These are phyloP conservation scores for Primulina tabacum DNA, from an alignment of 257 asterid genomes.

Conservation along the genomic window DNA sequence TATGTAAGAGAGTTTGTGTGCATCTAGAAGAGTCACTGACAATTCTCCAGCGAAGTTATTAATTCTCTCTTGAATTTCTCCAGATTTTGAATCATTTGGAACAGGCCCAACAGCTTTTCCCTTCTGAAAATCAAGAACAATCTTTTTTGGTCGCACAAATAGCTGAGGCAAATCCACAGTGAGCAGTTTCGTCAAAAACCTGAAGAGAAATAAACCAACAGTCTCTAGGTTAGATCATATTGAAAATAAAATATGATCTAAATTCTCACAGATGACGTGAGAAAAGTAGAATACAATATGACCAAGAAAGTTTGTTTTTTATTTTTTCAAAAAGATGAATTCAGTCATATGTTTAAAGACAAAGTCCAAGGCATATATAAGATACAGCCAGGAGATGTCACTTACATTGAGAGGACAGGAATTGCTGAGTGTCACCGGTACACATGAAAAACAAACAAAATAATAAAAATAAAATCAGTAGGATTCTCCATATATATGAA, in stretches of 20 bases:
- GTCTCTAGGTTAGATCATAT: neutral
- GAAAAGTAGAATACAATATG: neutral
- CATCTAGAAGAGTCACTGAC: slow-evolving; percentile 93
- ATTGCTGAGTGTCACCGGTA: slow-evolving; percentile 60
- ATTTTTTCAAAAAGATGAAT: neutral
- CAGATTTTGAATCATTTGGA: slow-evolving; percentile 44
- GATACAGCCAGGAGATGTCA: slow-evolving; percentile 20
- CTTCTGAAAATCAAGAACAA: slow-evolving; percentile 85
- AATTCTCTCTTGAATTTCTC: slow-evolving; percentile 81
- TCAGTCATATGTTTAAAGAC: neutral
- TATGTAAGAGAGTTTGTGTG: slow-evolving; percentile 72
- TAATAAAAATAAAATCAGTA: slow-evolving; percentile 31
- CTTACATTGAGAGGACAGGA: slow-evolving; percentile 98
- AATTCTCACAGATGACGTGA: neutral
- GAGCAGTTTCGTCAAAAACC: slow-evolving; percentile 90
- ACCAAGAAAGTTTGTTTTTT: neutral
- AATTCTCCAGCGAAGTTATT: slow-evolving; percentile 82
- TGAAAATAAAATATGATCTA: neutral
- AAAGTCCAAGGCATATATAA: slow-evolving; percentile 10
- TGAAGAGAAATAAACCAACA: slow-evolving; percentile 28
- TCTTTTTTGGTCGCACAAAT: slow-evolving; percentile 94
- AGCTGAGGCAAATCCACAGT: slow-evolving; percentile 90
- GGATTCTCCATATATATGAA: slow-evolving; percentile 1
- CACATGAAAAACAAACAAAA: slow-evolving; percentile 29
- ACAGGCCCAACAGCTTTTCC: slow-evolving; percentile 74